Percentiles rank a stretch among this genome's conserved stretches.
Conservation (phyloP, 2,329 filamentous ascomycete genomes). For the Phoma sp. region DNA sequence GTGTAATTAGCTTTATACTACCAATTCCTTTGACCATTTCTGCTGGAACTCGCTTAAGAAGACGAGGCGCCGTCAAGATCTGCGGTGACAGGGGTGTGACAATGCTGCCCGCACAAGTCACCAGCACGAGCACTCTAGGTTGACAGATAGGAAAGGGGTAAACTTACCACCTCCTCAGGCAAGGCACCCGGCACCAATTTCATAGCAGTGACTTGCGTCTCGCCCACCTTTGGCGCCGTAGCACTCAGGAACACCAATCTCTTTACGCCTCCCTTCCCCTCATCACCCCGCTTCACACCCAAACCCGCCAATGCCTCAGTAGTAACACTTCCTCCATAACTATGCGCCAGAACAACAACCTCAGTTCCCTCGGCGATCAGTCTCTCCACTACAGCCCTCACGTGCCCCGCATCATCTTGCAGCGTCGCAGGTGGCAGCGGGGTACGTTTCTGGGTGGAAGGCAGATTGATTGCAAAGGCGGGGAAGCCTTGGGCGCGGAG, state of each 20-base stretch:
- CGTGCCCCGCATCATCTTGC: slow-evolving; percentile 37
- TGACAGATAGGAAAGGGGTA: not conserved
- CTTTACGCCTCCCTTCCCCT: slow-evolving; percentile 30
- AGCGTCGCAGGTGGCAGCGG: slow-evolving; percentile 25
- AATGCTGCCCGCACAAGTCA: no score
- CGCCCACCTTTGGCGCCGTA: slow-evolving; percentile 19
- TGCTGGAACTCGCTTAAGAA: no score
- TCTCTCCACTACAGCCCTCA: slow-evolving; percentile 26
- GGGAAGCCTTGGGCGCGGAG: slow-evolving; percentile 20
- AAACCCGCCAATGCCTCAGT: slow-evolving; percentile 19
- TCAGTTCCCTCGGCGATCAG: slow-evolving; percentile 41
- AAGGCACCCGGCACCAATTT: not conserved
- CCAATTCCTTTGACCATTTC: no score
- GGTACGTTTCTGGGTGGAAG: slow-evolving; percentile 21
- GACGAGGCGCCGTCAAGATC: no score
- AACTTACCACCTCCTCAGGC: slow-evolving; percentile 9
- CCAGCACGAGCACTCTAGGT: no score
- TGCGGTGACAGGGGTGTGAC: no score
- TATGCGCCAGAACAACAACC: slow-evolving; percentile 32
- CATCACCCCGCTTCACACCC: slow-evolving; percentile 9
- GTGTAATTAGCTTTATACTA: not conserved
- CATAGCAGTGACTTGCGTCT: slow-evolving; percentile 17
- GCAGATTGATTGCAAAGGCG: slow-evolving; percentile 21
- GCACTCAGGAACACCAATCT: slow-evolving; percentile 26
- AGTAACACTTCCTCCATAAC: slow-evolving; percentile 24